Percentiles rank a stretch among this genome's conserved stretches.
phyloP scores from a whole-genome alignment of 2,329 filamentous ascomycete species.

The Epichloe festucae region DNA sequence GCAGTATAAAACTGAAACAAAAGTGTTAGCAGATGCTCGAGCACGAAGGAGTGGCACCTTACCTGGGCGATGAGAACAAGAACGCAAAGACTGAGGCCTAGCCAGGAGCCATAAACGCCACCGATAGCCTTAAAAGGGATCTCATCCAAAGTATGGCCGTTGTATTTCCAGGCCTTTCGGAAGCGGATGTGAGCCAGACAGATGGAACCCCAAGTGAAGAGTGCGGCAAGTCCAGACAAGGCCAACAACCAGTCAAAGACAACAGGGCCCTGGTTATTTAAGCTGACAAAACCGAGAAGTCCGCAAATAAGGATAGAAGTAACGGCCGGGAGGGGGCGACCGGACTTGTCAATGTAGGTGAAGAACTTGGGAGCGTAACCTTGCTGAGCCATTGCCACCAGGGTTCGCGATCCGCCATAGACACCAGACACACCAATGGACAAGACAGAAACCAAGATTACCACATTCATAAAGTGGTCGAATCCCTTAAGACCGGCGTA shows the following conservation, averaged over 20 bases:
- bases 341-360: conserved; percentile 43
- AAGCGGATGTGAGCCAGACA: conserved; percentile 53
- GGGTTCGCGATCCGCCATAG: conserved; percentile 45
- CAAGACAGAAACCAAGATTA: conserved; percentile 45
- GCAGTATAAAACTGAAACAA: conserved; percentile 34
- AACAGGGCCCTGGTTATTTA: conserved; percentile 27
- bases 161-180: conserved; percentile 42
- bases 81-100: conserved; percentile 45
- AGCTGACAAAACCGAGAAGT: conserved; percentile 32
- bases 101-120: conserved; percentile 49
- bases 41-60: conserved; percentile 9
- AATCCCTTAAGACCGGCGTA: conserved; percentile 39
- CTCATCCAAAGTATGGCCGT: conserved; percentile 50
- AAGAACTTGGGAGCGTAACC: conserved; percentile 45
- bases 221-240: conserved; percentile 45
- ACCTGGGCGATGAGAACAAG: conserved; percentile 43
- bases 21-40: background rate
- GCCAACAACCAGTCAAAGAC: conserved; percentile 52
- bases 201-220: conserved; percentile 54
- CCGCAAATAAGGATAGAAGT: conserved; percentile 35
- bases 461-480: conserved; percentile 46
- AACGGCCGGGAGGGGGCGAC: conserved; percentile 41
- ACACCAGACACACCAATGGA: conserved; percentile 46
- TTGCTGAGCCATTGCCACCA: conserved; percentile 45
- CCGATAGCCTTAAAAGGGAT: conserved; percentile 50